Conservation (phyloP, 2,329 filamentous ascomycete species). For the Aotearoamyces nothofagi region DNA sequence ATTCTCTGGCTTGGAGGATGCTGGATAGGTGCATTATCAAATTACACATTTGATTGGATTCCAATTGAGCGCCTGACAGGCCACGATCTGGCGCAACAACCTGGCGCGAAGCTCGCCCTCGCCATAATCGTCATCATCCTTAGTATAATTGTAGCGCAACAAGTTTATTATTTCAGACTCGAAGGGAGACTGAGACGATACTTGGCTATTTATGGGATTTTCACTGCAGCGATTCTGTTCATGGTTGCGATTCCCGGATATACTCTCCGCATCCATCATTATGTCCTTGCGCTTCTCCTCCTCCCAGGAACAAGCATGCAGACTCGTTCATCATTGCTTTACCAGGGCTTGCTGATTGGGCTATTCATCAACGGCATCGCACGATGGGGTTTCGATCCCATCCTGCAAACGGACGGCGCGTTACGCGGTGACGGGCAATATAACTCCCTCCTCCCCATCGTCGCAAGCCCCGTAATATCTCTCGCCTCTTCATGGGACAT, state of each 20-base stretch:
- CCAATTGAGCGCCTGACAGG: slow-evolving; percentile 85
- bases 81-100: slow-evolving; percentile 78
- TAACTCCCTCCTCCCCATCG: slow-evolving; percentile 43
- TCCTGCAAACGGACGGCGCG: slow-evolving; percentile 67
- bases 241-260: slow-evolving; percentile 61
- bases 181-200: slow-evolving; percentile 70
- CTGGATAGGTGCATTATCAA: slow-evolving; percentile 88
- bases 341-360: slow-evolving; percentile 79
- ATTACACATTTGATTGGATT: slow-evolving; percentile 90
- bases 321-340: slow-evolving; percentile 69
- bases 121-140: slow-evolving; percentile 63
- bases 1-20: slow-evolving; percentile 79
- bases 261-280: slow-evolving; percentile 84
- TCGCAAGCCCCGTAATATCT: slow-evolving; percentile 31
- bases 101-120: slow-evolving; percentile 73
- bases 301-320: slow-evolving; percentile 82
- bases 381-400: slow-evolving; percentile 81
- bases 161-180: slow-evolving; percentile 74
- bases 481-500: slow-evolving; percentile 45
- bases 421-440: slow-evolving; percentile 52
- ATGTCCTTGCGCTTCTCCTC: slow-evolving; percentile 75
- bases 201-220: slow-evolving; percentile 60
- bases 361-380: slow-evolving; percentile 90
- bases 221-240: slow-evolving; percentile 51
- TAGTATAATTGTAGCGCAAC: slow-evolving; percentile 50